Conservation (phyloP, 2,329 filamentous ascomycete genomes). For the Colletotrichum acutatum region DNA sequence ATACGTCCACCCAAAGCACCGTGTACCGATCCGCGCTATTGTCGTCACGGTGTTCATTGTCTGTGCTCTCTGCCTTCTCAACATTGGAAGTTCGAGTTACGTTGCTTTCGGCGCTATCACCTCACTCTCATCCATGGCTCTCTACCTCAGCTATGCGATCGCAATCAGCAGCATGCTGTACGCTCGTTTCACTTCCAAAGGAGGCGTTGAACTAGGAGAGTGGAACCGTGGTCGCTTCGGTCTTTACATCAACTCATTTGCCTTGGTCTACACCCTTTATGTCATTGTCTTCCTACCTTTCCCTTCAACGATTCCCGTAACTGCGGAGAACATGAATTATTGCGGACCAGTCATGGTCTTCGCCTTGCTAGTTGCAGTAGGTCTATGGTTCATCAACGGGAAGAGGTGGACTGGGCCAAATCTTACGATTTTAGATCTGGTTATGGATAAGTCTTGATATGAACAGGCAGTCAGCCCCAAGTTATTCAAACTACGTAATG, state of each 20-base stretch:
- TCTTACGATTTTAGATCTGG: not conserved
- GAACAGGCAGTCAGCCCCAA: not conserved
- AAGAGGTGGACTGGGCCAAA: conserved; percentile 7
- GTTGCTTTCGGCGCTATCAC: conserved; percentile 5
- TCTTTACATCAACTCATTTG: conserved; percentile 8
- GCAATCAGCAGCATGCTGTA: conserved; percentile 17
- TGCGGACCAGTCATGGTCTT: conserved; percentile 15
- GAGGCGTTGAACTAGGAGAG: not conserved
- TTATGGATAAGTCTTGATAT: not conserved
- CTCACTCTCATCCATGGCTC: conserved; percentile 1
- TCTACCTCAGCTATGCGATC: conserved; percentile 9
- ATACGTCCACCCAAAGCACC: not conserved
- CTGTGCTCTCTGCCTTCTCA: not conserved
- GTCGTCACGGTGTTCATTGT: conserved; percentile 11
- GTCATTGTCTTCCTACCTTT: not conserved
- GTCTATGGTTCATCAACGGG: not conserved
- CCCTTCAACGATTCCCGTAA: not conserved
- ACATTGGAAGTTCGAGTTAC: not conserved
- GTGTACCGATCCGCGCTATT: not conserved
- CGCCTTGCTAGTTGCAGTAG: not conserved
- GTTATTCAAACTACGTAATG: not conserved
- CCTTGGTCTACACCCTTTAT: not conserved
- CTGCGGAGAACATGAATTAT: conserved; percentile 11
- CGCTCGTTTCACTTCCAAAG: not conserved
- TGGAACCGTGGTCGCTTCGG: not conserved